Conservation (phyloP, 2,329 filamentous ascomycete genomes). For the Fusarium staphyleae region DNA sequence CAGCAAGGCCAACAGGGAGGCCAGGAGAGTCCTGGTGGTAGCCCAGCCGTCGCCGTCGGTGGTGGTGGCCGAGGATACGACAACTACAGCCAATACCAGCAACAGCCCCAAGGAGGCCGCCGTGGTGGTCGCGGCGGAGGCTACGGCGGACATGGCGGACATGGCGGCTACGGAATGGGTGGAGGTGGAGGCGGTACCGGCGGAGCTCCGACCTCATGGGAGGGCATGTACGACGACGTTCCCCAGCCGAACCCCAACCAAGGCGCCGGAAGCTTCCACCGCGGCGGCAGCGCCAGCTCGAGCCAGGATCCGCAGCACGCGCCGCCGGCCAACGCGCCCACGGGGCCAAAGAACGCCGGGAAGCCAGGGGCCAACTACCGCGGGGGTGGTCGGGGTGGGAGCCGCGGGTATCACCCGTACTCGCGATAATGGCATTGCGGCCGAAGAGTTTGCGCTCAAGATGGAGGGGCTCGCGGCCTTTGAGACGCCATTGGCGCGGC, state of each 20-base stretch:
- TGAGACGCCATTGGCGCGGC: constrained; percentile 1
- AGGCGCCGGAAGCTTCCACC: constrained; percentile 49
- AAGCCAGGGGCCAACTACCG: constrained; percentile 92
- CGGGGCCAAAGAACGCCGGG: constrained; percentile 94
- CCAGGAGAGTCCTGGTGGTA: constrained; percentile 41
- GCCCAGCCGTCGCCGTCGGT: constrained; percentile 34
- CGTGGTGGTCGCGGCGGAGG: constrained; percentile 45
- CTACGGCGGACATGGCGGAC: constrained; percentile 39
- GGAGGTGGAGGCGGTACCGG: constrained; percentile 45
- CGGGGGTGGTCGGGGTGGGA: constrained; percentile 80
- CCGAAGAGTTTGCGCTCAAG: constrained; percentile 9
- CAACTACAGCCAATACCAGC: constrained; percentile 53
- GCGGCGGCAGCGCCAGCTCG: constrained; percentile 52
- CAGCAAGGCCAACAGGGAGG: constrained; percentile 46
- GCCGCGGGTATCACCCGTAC: constrained; percentile 84
- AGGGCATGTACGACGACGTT: constrained; percentile 97
- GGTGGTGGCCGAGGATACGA: constrained; percentile 43
- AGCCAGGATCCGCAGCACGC: constrained; percentile 55
- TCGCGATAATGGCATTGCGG: constrained; percentile 42
- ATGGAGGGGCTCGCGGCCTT: constrained; percentile 2
- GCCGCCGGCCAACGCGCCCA: constrained; percentile 72
- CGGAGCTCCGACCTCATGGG: constrained; percentile 84
- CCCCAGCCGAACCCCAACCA: constrained; percentile 76
- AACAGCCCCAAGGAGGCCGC: constrained; percentile 49
- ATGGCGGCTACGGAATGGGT: constrained; percentile 47